These are phyloP conservation scores for Globisporangium acanthophoron DNA, from an alignment of 352 stramenopile species.

Conservation along the genomic window DNA sequence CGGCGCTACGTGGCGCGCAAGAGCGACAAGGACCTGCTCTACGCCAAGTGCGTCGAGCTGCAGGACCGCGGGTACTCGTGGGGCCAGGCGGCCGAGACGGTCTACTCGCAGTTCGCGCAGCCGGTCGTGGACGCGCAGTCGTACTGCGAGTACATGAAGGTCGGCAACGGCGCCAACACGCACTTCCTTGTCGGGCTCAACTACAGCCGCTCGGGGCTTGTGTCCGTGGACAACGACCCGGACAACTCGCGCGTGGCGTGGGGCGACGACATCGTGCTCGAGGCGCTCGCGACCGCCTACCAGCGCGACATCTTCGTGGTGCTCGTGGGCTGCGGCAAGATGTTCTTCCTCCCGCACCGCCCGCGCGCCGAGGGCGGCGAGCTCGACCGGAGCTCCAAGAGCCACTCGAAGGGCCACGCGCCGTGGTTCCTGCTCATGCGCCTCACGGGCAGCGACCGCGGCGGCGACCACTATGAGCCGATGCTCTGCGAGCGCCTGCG, in stretches of 20 bases:
- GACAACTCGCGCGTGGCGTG: slow-evolving; percentile 78
- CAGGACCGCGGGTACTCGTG: slow-evolving; percentile 78
- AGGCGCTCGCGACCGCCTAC: slow-evolving; percentile 81
- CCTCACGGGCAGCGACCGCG: slow-evolving; percentile 76
- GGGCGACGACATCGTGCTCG: slow-evolving; percentile 83
- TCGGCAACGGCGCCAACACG: slow-evolving; percentile 65
- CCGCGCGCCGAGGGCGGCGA: slow-evolving; percentile 38
- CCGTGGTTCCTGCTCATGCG: slow-evolving; percentile 88
- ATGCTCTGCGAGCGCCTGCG: slow-evolving; percentile 83
- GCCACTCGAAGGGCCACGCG: slow-evolving; percentile 68
- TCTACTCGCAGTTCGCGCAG: slow-evolving; percentile 70
- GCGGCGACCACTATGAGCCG: slow-evolving; percentile 85
- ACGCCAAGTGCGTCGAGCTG: slow-evolving; percentile 73
- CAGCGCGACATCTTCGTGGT: slow-evolving; percentile 87
- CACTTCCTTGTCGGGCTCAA: slow-evolving; percentile 80
- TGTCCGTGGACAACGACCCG: slow-evolving; percentile 78
- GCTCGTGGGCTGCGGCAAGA: slow-evolving; percentile 81
- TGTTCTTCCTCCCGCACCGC: slow-evolving; percentile 85
- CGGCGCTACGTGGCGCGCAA: slow-evolving; percentile 66
- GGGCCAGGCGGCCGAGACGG: slow-evolving; percentile 64
- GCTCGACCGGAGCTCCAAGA: slow-evolving; percentile 36
- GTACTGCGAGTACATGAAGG: slow-evolving; percentile 86
- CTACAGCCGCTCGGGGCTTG: slow-evolving; percentile 69
- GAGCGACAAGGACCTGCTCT: slow-evolving; percentile 64
- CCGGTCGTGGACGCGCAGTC: slow-evolving; percentile 65